Conservation (phyloP, 2,329 filamentous ascomycete species). For the Tolypocladium pustulatum region DNA sequence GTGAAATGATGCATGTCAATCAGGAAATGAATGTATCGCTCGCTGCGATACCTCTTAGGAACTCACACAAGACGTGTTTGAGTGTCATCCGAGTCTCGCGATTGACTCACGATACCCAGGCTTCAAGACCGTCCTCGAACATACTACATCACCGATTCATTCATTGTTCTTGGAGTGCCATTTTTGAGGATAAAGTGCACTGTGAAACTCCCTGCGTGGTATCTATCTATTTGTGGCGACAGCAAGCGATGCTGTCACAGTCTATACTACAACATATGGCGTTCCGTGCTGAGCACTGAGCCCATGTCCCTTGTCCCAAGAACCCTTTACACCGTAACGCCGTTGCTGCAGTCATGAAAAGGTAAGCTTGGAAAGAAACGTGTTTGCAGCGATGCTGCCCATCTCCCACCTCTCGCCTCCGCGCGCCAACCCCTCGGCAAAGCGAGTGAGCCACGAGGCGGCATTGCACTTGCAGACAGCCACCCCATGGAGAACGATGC, state of each 20-base stretch:
- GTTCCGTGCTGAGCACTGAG: too few relatives aligned
- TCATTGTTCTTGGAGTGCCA: not conserved
- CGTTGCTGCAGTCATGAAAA: not conserved
- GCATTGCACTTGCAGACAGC: constrained; percentile 8
- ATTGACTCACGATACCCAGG: too few relatives aligned
- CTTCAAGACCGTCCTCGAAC: too few relatives aligned
- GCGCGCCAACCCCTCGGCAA: constrained; percentile 6
- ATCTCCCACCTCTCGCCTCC: constrained; percentile 8
- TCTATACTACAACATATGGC: not conserved
- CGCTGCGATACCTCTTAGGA: too few relatives aligned
- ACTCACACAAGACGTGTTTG: too few relatives aligned
- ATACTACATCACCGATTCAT: too few relatives aligned
- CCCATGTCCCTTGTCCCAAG: not conserved
- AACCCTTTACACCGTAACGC: not conserved
- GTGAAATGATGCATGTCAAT: too few relatives aligned
- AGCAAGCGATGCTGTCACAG: not conserved
- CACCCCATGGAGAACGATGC: constrained; percentile 4
- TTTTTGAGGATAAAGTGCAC: not conserved
- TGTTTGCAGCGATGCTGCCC: constrained; percentile 3
- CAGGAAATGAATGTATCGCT: too few relatives aligned
- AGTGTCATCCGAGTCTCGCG: too few relatives aligned
- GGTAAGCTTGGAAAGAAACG: constrained; percentile 3
- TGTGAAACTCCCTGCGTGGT: not conserved
- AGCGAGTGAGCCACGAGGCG: constrained; percentile 4
- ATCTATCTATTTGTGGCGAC: not conserved